phyloP scores from a whole-genome alignment of 1,284 basidiomycete genomes.

The Austroboletus rostrupii region DNA sequence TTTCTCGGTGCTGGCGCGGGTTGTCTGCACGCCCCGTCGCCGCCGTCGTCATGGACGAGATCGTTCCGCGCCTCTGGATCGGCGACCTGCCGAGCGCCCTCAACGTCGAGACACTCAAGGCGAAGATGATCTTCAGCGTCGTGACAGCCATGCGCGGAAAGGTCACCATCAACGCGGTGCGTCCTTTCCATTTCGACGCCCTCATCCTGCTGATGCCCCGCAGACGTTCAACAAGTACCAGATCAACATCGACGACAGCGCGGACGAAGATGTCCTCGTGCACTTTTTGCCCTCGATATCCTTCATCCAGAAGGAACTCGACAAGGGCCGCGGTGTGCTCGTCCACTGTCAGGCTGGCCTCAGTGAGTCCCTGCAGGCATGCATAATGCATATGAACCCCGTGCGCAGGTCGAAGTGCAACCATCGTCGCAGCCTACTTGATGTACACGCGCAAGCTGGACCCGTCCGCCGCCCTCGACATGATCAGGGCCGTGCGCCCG shows the following conservation, averaged over 20 bases:
- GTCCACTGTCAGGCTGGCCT: conserved; percentile 87
- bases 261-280: conserved; percentile 68
- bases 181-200: conserved; percentile 11
- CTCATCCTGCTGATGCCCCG: too few species aligned
- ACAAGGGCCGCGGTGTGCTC: conserved; percentile 71
- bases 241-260: conserved; percentile 67
- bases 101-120: conserved; percentile 50
- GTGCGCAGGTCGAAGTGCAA: conserved; percentile 67
- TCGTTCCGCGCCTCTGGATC: conserved; percentile 63
- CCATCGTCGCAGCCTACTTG: conserved; percentile 79
- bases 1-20: background rate
- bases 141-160: conserved; percentile 69
- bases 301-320: conserved; percentile 75
- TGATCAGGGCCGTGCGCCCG: conserved; percentile 64
- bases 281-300: conserved; percentile 75
- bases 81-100: conserved; percentile 56
- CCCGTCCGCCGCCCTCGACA: conserved; percentile 60
- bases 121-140: conserved; percentile 65
- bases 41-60: conserved; percentile 41
- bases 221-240: conserved; percentile 68
- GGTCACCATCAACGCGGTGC: conserved; percentile 60
- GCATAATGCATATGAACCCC: conserved; percentile 3
- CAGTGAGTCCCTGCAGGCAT: conserved; percentile 55
- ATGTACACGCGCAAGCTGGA: conserved; percentile 73
- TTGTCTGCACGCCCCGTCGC: background rate